These are phyloP conservation scores for Yueomyces sp. DNA, from an alignment of 1,139 yeast genomes.

Conservation along the genomic window DNA sequence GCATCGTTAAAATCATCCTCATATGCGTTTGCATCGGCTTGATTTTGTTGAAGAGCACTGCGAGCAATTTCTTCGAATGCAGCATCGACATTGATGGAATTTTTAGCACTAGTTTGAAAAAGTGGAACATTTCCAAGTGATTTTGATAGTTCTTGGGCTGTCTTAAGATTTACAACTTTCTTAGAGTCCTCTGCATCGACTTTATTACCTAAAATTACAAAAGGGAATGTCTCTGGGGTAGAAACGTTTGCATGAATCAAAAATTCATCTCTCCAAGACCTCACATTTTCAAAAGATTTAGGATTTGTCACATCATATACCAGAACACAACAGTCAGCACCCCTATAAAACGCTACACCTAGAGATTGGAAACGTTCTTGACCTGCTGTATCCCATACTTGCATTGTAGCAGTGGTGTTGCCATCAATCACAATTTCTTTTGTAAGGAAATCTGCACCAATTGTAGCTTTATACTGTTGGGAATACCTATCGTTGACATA, in stretches of 20 bases:
- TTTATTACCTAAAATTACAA: conserved; percentile 88
- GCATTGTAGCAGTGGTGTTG: conserved; percentile 57
- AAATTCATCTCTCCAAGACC: conserved; percentile 93
- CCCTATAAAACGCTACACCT: conserved; percentile 95
- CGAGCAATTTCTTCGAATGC: conserved; percentile 95
- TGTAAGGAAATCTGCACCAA: conserved; percentile 93
- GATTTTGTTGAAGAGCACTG: conserved; percentile 86
- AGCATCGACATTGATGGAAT: conserved; percentile 83
- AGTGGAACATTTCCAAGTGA: conserved; percentile 85
- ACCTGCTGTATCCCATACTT: conserved; percentile 99
- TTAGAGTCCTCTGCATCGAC: conserved; percentile 88
- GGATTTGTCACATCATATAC: conserved; percentile 92
- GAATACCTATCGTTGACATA: conserved; percentile 91
- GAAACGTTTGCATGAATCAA: conserved; percentile 83
- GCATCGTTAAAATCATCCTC: conserved; percentile 94
- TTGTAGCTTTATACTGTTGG: conserved; percentile 93
- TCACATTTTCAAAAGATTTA: conserved; percentile 79
- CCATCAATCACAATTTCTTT: conserved; percentile 72
- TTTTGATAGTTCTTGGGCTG: conserved; percentile 76
- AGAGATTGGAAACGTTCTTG: conserved; percentile 94
- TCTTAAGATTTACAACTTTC: conserved; percentile 69
- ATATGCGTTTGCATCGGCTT: conserved; percentile 74
- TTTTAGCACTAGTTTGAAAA: conserved; percentile 91
- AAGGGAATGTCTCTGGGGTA: conserved; percentile 92
- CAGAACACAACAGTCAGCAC: conserved; percentile 95